Conservation (phyloP, 2,329 filamentous ascomycete species). For the Didymella lethalis region DNA sequence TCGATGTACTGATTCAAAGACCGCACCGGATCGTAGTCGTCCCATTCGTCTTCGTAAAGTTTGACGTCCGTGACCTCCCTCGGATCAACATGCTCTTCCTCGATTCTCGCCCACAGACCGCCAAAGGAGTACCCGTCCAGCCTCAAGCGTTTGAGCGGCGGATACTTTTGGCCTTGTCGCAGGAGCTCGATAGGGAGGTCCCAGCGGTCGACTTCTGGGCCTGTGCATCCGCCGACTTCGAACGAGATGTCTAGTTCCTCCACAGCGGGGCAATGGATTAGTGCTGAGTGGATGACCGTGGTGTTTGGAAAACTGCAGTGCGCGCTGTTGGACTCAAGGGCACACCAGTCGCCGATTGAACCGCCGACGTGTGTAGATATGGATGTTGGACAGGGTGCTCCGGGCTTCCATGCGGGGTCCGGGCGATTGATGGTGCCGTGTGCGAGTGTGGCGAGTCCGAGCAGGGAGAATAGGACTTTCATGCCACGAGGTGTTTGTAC, state of each 20-base stretch:
- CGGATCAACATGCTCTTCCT: background rate
- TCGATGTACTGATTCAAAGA: background rate
- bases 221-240: background rate
- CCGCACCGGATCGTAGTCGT: background rate
- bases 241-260: background rate
- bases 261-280: background rate
- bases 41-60: background rate
- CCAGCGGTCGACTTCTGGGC: background rate
- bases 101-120: background rate
- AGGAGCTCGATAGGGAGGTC: background rate
- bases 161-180: background rate
- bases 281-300: background rate
- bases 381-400: background rate
- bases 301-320: background rate
- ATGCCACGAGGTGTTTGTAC: background rate
- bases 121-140: conserved; percentile 6
- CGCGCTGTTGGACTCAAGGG: background rate
- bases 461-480: background rate
- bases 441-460: background rate
- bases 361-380: background rate
- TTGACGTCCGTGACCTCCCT: background rate
- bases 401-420: background rate
- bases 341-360: background rate
- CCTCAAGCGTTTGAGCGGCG: background rate
- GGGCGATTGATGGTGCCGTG: background rate